phyloP scores from a whole-genome alignment of 1,284 basidiomycete genomes.

The Trametes polyzona region DNA sequence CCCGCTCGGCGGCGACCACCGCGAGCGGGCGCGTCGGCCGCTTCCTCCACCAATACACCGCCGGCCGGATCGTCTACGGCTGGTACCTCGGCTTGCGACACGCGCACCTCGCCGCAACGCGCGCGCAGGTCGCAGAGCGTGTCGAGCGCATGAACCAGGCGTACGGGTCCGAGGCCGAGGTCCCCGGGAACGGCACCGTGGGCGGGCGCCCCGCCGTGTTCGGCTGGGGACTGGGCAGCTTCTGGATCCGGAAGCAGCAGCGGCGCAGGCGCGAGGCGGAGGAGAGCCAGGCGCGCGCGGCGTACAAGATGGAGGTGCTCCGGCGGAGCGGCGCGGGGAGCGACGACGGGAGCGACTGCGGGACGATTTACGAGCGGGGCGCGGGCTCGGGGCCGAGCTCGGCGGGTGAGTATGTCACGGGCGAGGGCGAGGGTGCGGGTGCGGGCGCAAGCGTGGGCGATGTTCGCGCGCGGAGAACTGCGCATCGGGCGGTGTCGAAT shows the following conservation, averaged over 20 bases:
- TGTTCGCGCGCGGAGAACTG: constrained; percentile 14
- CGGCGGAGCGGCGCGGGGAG: constrained; percentile 29
- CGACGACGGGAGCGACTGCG: constrained; percentile 23
- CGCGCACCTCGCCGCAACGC: constrained; percentile 68
- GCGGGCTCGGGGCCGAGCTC: constrained; percentile 27
- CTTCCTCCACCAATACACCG: constrained; percentile 20
- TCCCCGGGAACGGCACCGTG: constrained; percentile 21
- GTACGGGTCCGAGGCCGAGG: constrained; percentile 45
- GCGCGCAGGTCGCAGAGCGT: constrained; percentile 66
- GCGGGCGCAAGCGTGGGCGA: too few relatives aligned
- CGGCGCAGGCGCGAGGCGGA: constrained; percentile 25
- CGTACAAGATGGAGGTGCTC: constrained; percentile 24
- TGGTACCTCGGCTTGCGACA: constrained; percentile 63
- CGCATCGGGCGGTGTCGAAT: constrained; percentile 12
- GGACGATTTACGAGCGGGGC: neutral
- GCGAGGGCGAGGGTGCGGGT: constrained; percentile 23
- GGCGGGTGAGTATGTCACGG: neutral
- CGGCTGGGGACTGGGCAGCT: constrained; percentile 77
- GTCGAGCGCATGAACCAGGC: constrained; percentile 63
- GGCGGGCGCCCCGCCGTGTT: constrained; percentile 31
- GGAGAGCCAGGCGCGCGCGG: constrained; percentile 37
- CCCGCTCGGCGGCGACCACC: constrained; percentile 2
- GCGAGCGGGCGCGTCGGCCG: constrained; percentile 11
- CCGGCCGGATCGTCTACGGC: constrained; percentile 43
- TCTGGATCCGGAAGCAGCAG: constrained; percentile 51